Evolutionary conservation across 1,284 basidiomycete genomes (phyloP).

Genomic region (Thecaphora thlaspeos): DNA sequence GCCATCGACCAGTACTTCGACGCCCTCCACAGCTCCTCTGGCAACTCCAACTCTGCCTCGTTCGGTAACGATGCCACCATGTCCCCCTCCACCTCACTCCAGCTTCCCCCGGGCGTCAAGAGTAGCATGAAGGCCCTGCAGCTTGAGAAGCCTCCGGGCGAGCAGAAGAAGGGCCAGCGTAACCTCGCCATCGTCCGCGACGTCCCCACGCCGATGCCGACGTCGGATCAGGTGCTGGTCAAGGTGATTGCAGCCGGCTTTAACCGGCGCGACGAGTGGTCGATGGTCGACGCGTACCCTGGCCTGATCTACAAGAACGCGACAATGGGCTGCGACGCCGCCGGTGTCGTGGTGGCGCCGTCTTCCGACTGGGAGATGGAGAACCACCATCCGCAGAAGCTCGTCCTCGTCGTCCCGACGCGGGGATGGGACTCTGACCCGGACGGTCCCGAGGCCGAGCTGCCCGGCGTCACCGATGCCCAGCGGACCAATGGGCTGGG

Average conservation of each 20-base stretch:
- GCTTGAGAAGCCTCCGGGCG: conserved; percentile 29
- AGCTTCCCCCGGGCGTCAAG: conserved; percentile 9
- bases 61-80: not conserved
- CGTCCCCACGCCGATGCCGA: conserved; percentile 26
- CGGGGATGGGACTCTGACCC: conserved; percentile 73
- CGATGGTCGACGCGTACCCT: conserved; percentile 69
- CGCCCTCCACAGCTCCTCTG: conserved; percentile 9
- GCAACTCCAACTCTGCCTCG: not conserved
- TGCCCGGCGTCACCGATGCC: conserved; percentile 31
- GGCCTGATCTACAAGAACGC: conserved; percentile 66
- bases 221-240: conserved; percentile 34
- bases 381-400: conserved; percentile 22
- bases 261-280: conserved; percentile 80
- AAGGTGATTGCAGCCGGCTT: conserved; percentile 67
- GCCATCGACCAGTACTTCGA: conserved; percentile 38
- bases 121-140: conserved; percentile 42
- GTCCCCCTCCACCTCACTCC: not conserved
- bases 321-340: conserved; percentile 70
- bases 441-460: conserved; percentile 59
- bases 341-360: conserved; percentile 48
- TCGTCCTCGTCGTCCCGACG: conserved; percentile 72
- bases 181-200: conserved; percentile 32
- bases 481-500: conserved; percentile 21
- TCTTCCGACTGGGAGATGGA: conserved; percentile 4
- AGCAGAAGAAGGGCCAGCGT: conserved; percentile 35